These are phyloP conservation scores for Candida gigantensis DNA, from an alignment of 1,139 yeast genomes.

Conservation along the genomic window DNA sequence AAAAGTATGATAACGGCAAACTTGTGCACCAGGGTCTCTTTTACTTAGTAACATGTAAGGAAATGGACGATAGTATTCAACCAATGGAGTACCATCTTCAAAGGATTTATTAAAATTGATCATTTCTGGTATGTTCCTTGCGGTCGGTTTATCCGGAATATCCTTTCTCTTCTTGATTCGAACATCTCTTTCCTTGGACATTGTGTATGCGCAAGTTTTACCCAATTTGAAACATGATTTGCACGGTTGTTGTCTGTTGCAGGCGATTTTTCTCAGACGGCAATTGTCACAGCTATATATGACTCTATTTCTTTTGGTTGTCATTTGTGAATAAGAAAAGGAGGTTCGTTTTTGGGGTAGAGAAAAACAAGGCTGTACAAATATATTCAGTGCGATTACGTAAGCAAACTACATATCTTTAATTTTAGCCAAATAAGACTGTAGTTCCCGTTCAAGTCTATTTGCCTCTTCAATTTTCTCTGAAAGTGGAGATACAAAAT, in stretches of 20 bases:
- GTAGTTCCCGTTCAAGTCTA: too few species aligned
- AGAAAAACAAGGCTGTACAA: too few species aligned
- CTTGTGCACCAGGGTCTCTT: constrained; percentile 19
- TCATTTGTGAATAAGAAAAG: not conserved
- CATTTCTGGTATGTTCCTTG: constrained; percentile 11
- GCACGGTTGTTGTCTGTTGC: constrained; percentile 37
- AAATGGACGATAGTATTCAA: constrained; percentile 12
- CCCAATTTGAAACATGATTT: constrained; percentile 28
- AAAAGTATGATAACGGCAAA: constrained; percentile 16
- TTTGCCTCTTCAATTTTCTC: too few species aligned
- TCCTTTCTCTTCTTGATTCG: constrained; percentile 4
- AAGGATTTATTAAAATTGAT: constrained; percentile 16
- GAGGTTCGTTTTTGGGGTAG: too few species aligned
- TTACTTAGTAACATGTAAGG: constrained; percentile 19
- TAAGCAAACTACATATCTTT: too few species aligned
- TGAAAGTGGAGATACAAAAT: too few species aligned
- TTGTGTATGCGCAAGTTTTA: constrained; percentile 16
- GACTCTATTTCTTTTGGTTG: constrained; percentile 20
- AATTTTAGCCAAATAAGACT: too few species aligned
- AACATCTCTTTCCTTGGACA: constrained; percentile 8
- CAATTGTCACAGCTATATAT: constrained; percentile 29
- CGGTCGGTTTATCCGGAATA: constrained; percentile 13
- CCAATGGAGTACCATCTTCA: constrained; percentile 8
- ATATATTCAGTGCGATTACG: too few species aligned
- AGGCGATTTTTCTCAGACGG: constrained; percentile 33